Base-by-base conservation (phyloP, 495 filamentous ascomycete genomes). In the Jackrogersella minutella region DNA sequence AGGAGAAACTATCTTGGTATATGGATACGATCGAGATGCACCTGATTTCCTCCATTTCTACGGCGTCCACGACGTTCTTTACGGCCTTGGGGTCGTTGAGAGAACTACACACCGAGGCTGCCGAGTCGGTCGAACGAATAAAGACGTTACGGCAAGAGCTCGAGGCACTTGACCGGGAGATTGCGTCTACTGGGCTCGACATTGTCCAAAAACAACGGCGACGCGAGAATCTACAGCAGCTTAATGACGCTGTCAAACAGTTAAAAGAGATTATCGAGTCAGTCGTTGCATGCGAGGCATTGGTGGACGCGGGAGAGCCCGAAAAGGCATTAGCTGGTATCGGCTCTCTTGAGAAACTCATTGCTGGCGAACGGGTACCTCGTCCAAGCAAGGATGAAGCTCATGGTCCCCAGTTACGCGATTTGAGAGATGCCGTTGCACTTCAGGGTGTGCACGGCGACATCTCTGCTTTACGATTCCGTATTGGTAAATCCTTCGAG, bases 1-100 rank as follows among this genome's bases (percentile, higher is more conserved):
- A 99, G 73, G 95, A 99, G 72, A 99, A 99, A 73, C 82, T 99
- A 2, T 97, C 94, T 1, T 99, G 95, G 95, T 99, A 99, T 70
- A 97, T 99, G 95, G 95, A 99, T 74, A 99, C 96, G 0, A 91
- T 99, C 16, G 95, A 99, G 72, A 91, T 98, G 50, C 95, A 99
- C 73, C 83, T 99, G 7, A 98, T 99, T 58, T 93, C 91, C 2
- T 96, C 93, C 0, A 98, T 99, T 17, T 97, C 94, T 1, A 93
- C 89, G 0, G 95, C 96, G 1, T 97, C 93, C 0, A 91, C 91
- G 6, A 97, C 93, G 0, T 99, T 99, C 80, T 99, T 99, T 72
- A 94, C 92, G 0, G 95, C 96, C 0, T 79, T 99, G 9, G 94
- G 96, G 3, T 96, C 93, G 1, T 82, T 99, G 41, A 86, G 89